Conservation (phyloP, 768 basidiomycete genomes). For the Termitomyces sp. region DNA sequence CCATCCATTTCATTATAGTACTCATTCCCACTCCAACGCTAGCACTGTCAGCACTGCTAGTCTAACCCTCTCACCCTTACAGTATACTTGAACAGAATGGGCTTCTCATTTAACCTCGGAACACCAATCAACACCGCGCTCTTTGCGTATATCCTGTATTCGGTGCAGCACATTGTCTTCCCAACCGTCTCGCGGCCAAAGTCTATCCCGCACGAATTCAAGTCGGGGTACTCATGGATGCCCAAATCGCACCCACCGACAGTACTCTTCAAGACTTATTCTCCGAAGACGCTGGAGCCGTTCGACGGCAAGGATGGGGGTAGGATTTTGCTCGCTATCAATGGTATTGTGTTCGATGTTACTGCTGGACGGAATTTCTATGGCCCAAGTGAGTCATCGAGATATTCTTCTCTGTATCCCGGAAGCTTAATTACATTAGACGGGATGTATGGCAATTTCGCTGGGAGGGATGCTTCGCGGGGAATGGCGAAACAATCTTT, state of each 20-base stretch:
- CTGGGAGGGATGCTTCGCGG: conserved; percentile 91
- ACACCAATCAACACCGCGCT: conserved; percentile 80
- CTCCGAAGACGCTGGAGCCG: conserved; percentile 68
- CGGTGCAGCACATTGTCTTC: conserved; percentile 70
- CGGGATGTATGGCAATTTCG: conserved; percentile 97
- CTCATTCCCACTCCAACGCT: neutral
- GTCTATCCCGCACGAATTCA: conserved; percentile 66
- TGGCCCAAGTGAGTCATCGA: conserved; percentile 72
- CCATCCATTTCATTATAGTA: neutral
- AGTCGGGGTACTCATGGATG: conserved; percentile 88
- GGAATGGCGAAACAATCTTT: conserved; percentile 99
- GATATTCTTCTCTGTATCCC: neutral
- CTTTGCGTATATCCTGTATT: conserved; percentile 76
- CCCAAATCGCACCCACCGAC: conserved; percentile 80
- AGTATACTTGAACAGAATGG: conserved; percentile 27
- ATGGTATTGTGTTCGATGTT: conserved; percentile 90
- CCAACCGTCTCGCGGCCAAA: conserved; percentile 57
- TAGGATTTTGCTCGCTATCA: conserved; percentile 82
- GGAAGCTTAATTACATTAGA: conserved; percentile 43
- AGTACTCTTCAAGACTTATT: conserved; percentile 75
- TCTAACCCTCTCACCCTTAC: neutral
- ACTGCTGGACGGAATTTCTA: conserved; percentile 89
- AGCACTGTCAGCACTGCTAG: too few species aligned
- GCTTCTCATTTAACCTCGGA: conserved; percentile 49
- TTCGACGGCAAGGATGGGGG: conserved; percentile 65